These are phyloP conservation scores for Theileria parva DNA, from an alignment of 169 alveolate species.

Conservation along the genomic window DNA sequence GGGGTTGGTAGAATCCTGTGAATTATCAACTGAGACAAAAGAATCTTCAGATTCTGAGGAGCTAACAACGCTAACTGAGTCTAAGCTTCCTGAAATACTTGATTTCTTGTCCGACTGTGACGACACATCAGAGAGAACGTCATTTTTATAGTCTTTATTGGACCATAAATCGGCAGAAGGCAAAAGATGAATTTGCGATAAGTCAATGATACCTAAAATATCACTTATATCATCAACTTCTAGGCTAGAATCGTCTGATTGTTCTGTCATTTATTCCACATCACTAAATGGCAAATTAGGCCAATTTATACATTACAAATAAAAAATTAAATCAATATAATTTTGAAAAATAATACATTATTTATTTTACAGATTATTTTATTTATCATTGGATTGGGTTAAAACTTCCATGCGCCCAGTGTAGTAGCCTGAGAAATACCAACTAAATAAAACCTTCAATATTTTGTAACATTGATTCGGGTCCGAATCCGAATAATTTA, in stretches of 20 bases:
- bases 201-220: background rate
- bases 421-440: conserved; percentile 30
- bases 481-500: background rate
- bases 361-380: conserved; percentile 9
- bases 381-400: conserved; percentile 17
- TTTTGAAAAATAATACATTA: background rate
- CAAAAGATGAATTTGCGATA: background rate
- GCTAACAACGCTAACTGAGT: conserved; percentile 9
- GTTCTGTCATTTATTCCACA: background rate
- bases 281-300: background rate
- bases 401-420: conserved; percentile 15
- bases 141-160: conserved; percentile 8
- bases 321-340: background rate
- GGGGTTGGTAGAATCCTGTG: too few relatives aligned
- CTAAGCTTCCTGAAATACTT: background rate
- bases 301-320: background rate
- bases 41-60: conserved; percentile 5
- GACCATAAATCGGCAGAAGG: conserved; percentile 1
- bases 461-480: background rate
- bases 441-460: conserved; percentile 17
- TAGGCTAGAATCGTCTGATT: background rate
- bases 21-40: background rate
- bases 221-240: background rate
- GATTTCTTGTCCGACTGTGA: conserved; percentile 16
- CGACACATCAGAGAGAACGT: conserved; percentile 24